Base-by-base conservation (phyloP, 2,329 filamentous ascomycete genomes). In the Penicillium carneum region DNA sequence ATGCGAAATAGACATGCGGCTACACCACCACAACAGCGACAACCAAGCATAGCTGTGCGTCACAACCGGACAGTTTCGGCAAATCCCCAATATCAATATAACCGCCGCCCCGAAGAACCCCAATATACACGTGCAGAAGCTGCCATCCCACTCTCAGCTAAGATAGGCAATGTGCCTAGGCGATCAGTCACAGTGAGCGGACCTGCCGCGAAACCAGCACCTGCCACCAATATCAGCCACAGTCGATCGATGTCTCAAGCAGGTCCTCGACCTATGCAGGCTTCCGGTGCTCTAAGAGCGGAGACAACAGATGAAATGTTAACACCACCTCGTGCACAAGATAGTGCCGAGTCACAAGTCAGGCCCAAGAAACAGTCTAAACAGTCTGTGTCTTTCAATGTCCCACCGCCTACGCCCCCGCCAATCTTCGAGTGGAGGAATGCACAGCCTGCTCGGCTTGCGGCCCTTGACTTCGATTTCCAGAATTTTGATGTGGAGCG, bases 401-500 rank as follows among this genome's bases (percentile, higher is more conserved):
- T 82, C 43, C 80, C 80, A 20, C 78, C 80, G 4, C 76, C 78
- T n/a, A 81, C 78, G 8, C 77, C 79, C 7, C 79, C 79, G 26
- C 80, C 79, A 7, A 68, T 80, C 29, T 76, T 76, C 18, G 90
- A 93, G 72, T 93, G 90, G 90, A 88, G 85, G 72, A 87, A 87
- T 70, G 88, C 84, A 8, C 86, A 85, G 0, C 82, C 88, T 36
- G 89, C 88, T 36, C 84, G 83, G 8, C 78, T 92, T 3, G 81
- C 82, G 0, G 84, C 85, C 1, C 74, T 81, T 1, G 77, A 90
- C 52, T 82, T 92, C 33, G 86, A 91, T 61, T 83, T 91, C 34
- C 81, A 83, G 59, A 76, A 80, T 20, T 62, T 76, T 16, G 71
- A 76, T 38, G 69, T 71, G 33, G 85, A 87, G 43, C 84, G 80